Evolutionary conservation across 768 basidiomycete genomes (phyloP).

Genomic region (Dentipellis fragilis): DNA sequence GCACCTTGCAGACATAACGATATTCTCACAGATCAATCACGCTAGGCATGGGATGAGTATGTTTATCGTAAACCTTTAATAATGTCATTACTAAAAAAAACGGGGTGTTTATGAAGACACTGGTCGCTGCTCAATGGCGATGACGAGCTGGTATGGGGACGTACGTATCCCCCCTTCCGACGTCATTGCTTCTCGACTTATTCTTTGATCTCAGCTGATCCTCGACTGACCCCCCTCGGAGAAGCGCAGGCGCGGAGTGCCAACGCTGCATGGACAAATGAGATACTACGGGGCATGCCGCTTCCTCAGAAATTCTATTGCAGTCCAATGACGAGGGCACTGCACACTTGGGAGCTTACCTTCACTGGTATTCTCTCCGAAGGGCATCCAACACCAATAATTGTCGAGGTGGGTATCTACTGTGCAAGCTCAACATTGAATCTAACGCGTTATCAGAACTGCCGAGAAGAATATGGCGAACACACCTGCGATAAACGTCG

Average conservation of each 20-base stretch:
- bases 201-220: slow-evolving; percentile 8
- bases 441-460: slow-evolving; percentile 2
- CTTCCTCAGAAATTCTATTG: slow-evolving; percentile 9
- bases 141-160: slow-evolving; percentile 11
- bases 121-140: slow-evolving; percentile 11
- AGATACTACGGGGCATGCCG: slow-evolving; percentile 4
- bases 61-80: not conserved
- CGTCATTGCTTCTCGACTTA: not conserved
- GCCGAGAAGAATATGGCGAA: slow-evolving; percentile 8
- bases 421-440: not conserved
- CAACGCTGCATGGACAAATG: slow-evolving; percentile 9
- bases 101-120: not conserved
- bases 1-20: not conserved
- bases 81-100: not conserved
- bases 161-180: slow-evolving; percentile 2
- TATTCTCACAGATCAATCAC: not conserved
- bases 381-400: slow-evolving; percentile 3
- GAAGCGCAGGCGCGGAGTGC: slow-evolving; percentile 12
- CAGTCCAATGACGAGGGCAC: slow-evolving; percentile 10
- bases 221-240: slow-evolving; percentile 9
- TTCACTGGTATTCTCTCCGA: slow-evolving; percentile 6
- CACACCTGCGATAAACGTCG: slow-evolving; percentile 12
- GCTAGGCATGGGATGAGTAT: slow-evolving; percentile 11
- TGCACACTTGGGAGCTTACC: slow-evolving; percentile 10
- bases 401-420: slow-evolving; percentile 7